These are phyloP conservation scores for Pseudovirgaria hyperparasitica DNA, from an alignment of 2,329 filamentous ascomycete species.

Conservation along the genomic window DNA sequence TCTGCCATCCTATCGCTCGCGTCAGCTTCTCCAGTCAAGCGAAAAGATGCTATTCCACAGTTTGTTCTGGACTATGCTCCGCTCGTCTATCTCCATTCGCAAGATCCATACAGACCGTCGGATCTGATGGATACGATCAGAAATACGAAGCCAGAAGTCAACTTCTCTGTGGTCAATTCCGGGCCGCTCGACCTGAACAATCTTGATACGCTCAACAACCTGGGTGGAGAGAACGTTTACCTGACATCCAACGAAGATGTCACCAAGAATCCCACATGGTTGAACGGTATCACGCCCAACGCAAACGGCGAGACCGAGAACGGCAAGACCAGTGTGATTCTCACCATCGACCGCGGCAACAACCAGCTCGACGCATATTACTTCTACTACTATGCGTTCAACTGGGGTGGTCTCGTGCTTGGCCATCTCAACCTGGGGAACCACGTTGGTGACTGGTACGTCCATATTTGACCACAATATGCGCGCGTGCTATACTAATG, in stretches of 20 bases:
- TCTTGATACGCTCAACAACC: constrained; percentile 27
- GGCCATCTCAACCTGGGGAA: constrained; percentile 30
- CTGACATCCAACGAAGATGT: constrained; percentile 32
- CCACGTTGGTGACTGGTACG: constrained; percentile 50
- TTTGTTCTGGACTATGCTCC: too few relatives aligned
- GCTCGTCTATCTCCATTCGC: constrained; percentile 30
- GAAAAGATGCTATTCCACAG: neutral
- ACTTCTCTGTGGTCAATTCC: constrained; percentile 19
- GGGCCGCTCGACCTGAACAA: constrained; percentile 28
- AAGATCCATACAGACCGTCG: constrained; percentile 31
- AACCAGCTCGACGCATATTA: constrained; percentile 47
- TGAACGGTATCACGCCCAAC: constrained; percentile 42
- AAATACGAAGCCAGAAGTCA: constrained; percentile 26
- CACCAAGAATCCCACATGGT: constrained; percentile 28
- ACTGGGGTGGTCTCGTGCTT: constrained; percentile 40
- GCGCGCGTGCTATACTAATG: neutral
- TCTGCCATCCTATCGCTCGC: too few relatives aligned
- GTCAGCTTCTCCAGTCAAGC: too few relatives aligned
- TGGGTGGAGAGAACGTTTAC: constrained; percentile 24
- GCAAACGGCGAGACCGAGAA: constrained; percentile 35
- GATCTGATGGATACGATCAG: constrained; percentile 29
- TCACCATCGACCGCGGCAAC: constrained; percentile 44
- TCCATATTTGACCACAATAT: neutral
- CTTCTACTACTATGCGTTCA: constrained; percentile 49
- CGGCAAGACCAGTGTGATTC: constrained; percentile 38